Base-by-base conservation (phyloP, 169 alveolate genomes). In the Cryptosporidium meleagridis region DNA sequence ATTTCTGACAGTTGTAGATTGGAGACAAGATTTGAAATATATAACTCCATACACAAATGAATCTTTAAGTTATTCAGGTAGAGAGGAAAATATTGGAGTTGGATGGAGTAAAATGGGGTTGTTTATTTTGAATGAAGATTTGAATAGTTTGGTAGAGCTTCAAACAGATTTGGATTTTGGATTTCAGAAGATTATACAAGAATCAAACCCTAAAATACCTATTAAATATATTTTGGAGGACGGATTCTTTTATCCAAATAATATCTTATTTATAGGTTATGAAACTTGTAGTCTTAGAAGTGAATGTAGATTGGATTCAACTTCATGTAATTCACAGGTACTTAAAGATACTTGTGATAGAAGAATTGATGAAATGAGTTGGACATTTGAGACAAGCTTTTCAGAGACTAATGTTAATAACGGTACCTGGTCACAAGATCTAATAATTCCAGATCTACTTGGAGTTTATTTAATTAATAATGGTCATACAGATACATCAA, bases 401-500 rank as follows among this genome's bases (percentile, higher is more conserved):
- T 12, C 53, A 35, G 52, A 33, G 21, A 65, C 72, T n/a, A 65
- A 65, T n/a, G 72, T 65, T 2, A 65, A 65, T 10, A 65, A 65
- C 14, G 72, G 72, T 10, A 65, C 72, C 1, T 65, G 72, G 72
- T 51, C 52, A 65, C 23, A 21, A 1, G 29, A 5, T 65, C 14
- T 65, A 26, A 26, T 65, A 14, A 51, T 33, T 21, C 14, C 6
- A 1, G 72, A 65, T 65, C 53, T 65, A 8, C 2, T 65, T n/a
- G 33, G 33, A 8, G 16, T 65, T 9, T 65, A 33, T 16, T 52
- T 33, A 3, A 10, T 65, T 33, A 52, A 52, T 3, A 65, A 35
- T 7, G 72, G 72, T 0, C 52, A 2, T 14, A 31, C 8, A 5
- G 72, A 65, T 29, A 5, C 55, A 7, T 7, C 53, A 5, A 14